Conservation (phyloP, 805 yeast genomes). For the Pichia cephalocereana region DNA sequence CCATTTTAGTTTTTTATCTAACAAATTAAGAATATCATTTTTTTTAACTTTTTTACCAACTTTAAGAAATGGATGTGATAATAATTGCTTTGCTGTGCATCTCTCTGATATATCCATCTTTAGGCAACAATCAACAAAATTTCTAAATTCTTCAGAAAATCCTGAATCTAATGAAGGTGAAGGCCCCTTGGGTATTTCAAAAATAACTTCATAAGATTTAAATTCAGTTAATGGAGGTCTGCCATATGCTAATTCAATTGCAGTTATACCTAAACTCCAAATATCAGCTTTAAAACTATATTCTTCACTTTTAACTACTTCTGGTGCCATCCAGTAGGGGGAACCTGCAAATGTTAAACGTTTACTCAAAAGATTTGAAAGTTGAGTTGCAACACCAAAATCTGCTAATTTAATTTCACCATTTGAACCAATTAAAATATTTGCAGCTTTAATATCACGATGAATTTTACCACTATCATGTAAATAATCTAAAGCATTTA, state of each 20-base stretch:
- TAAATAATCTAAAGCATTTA: slow-evolving; percentile 54
- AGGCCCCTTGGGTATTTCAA: slow-evolving; percentile 38
- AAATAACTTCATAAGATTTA: slow-evolving; percentile 48
- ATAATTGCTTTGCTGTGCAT: slow-evolving; percentile 51
- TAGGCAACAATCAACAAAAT: slow-evolving; percentile 63
- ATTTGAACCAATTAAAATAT: slow-evolving; percentile 57
- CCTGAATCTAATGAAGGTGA: slow-evolving; percentile 35
- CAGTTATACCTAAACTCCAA: slow-evolving; percentile 76
- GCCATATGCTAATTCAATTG: slow-evolving; percentile 62
- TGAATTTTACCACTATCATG: slow-evolving; percentile 76
- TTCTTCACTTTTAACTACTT: slow-evolving; percentile 43
- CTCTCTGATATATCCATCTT: slow-evolving; percentile 60
- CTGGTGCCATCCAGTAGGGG: slow-evolving; percentile 60
- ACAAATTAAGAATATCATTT: slow-evolving; percentile 27
- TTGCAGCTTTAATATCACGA: slow-evolving; percentile 91
- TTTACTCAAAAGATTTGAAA: slow-evolving; percentile 44
- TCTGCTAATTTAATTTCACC: slow-evolving; percentile 88
- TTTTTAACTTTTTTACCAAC: slow-evolving; percentile 28
- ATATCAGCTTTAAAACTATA: slow-evolving; percentile 67
- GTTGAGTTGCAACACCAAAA: slow-evolving; percentile 89
- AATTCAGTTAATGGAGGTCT: slow-evolving; percentile 57
- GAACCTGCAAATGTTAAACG: slow-evolving; percentile 49
- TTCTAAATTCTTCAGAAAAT: slow-evolving; percentile 39
- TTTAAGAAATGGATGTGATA: slow-evolving; percentile 55
- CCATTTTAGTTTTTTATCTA: slow-evolving; percentile 38